These are phyloP conservation scores for Pyropia haitanensis DNA, from an alignment of 23 red algal species.

Conservation along the genomic window DNA sequence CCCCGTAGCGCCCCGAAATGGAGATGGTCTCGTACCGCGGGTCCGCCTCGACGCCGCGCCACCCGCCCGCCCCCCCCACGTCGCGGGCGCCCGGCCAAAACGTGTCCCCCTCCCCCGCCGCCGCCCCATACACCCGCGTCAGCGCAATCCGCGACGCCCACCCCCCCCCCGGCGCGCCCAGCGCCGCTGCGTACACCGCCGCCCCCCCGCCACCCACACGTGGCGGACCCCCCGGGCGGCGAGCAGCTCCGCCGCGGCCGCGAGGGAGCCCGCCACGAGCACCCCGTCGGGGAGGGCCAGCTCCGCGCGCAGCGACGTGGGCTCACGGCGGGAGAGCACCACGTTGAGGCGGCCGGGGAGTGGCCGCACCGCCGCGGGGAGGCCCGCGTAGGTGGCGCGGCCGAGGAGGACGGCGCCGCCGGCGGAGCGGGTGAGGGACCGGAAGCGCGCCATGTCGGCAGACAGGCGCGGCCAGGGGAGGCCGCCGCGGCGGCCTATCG, in stretches of 20 bases:
- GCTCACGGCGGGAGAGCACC: slow-evolving; percentile 34
- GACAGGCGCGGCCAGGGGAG: slow-evolving; percentile 72
- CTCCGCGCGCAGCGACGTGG: slow-evolving; percentile 4
- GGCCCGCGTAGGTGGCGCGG: slow-evolving; percentile 48
- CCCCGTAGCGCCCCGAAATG: no score
- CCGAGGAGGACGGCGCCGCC: slow-evolving; percentile 74
- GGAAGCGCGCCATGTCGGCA: slow-evolving; percentile 45
- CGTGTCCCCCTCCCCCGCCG: background rate
- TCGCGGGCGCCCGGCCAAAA: slow-evolving; percentile 1
- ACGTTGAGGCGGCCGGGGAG: slow-evolving; percentile 79
- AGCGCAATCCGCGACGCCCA: slow-evolving; percentile 4
- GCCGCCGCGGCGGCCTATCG: slow-evolving; percentile 51
- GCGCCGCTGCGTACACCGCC: slow-evolving; percentile 39
- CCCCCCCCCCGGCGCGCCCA: slow-evolving; percentile 18
- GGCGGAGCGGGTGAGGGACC: slow-evolving; percentile 21
- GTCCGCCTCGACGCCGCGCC: slow-evolving; percentile 30
- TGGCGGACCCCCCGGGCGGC: slow-evolving; percentile 3
- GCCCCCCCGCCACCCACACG: slow-evolving; percentile 79
- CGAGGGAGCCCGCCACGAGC: slow-evolving; percentile 32
- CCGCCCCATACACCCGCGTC: slow-evolving; percentile 7
- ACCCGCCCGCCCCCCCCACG: slow-evolving; percentile 29
- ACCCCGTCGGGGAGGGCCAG: slow-evolving; percentile 15
- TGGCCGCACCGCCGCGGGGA: slow-evolving; percentile 42
- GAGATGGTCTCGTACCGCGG: background rate
- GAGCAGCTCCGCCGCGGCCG: slow-evolving; percentile 45